phyloP scores from a whole-genome alignment of 2,329 filamentous ascomycete species.

The Coniochaeta sp. region DNA sequence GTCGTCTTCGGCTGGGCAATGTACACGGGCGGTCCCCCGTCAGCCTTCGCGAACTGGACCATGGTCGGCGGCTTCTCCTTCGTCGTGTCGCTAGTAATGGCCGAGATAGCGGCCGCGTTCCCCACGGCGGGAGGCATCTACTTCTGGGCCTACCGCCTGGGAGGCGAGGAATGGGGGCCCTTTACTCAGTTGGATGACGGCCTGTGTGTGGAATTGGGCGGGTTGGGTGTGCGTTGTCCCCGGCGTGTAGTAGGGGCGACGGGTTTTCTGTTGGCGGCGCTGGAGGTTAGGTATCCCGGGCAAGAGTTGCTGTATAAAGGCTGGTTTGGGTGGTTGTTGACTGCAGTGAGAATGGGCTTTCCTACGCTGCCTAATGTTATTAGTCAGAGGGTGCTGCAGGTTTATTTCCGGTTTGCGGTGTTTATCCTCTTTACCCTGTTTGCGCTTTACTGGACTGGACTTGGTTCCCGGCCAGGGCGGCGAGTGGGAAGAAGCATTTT shows the following conservation, averaged over 20 bases:
- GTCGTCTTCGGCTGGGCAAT: constrained; percentile 30
- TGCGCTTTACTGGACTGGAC: constrained; percentile 28
- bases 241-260: constrained; percentile 30
- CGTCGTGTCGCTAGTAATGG: constrained; percentile 26
- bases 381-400: constrained; percentile 23
- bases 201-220: constrained; percentile 32
- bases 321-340: constrained; percentile 29
- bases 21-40: constrained; percentile 28
- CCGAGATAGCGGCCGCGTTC: constrained; percentile 28
- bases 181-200: constrained; percentile 32
- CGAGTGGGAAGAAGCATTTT: constrained; percentile 25
- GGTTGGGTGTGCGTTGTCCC: constrained; percentile 29
- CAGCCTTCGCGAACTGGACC: constrained; percentile 30
- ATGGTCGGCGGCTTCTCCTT: constrained; percentile 27
- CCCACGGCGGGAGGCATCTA: constrained; percentile 31
- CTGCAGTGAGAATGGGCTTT: constrained; percentile 26
- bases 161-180: constrained; percentile 26
- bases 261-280: constrained; percentile 30
- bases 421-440: constrained; percentile 27
- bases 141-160: constrained; percentile 29
- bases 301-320: constrained; percentile 22
- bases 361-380: constrained; percentile 29
- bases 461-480: constrained; percentile 29
- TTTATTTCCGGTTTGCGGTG: constrained; percentile 29
- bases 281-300: constrained; percentile 29